Conservation (phyloP, 257 asterid genomes). For the Solanum paucissectum region DNA sequence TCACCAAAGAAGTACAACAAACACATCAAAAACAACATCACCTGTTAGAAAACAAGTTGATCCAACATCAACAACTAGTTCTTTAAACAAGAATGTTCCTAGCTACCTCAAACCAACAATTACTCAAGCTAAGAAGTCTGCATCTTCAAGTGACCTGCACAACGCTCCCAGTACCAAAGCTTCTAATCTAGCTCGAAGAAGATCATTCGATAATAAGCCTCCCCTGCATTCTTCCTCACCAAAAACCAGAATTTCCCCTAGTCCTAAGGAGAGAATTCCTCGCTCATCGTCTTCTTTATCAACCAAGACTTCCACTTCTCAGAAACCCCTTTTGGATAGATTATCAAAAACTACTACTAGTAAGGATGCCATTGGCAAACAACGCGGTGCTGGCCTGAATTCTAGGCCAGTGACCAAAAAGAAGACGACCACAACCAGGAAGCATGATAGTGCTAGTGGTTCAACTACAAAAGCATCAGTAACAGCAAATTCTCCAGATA, state of each 20-base stretch:
- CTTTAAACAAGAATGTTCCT: constrained; percentile 25
- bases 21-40: constrained; percentile 12
- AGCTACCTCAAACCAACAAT: constrained; percentile 45
- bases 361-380: constrained; percentile 30
- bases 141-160: not conserved
- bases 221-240: constrained; percentile 23
- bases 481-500: not conserved
- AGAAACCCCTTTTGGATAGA: constrained; percentile 18
- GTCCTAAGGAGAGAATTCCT: constrained; percentile 12
- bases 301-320: constrained; percentile 4
- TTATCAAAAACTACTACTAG: constrained; percentile 9
- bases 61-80: not conserved
- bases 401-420: constrained; percentile 20
- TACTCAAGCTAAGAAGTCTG: constrained; percentile 19
- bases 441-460: constrained; percentile 4
- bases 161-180: not conserved
- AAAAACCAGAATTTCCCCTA: constrained; percentile 30
- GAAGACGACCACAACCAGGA: constrained; percentile 15
- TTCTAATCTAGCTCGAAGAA: constrained; percentile 23
- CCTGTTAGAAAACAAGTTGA: constrained; percentile 3
- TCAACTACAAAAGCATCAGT: constrained; percentile 8
- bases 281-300: constrained; percentile 30
- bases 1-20: constrained; percentile 14
- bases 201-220: constrained; percentile 48
- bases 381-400: not conserved